A percentile compares a stretch with the other conserved stretches of the same genome.
phyloP scores from a whole-genome alignment of 805 yeast genomes.

The Nakazawaea laoshanensis region DNA sequence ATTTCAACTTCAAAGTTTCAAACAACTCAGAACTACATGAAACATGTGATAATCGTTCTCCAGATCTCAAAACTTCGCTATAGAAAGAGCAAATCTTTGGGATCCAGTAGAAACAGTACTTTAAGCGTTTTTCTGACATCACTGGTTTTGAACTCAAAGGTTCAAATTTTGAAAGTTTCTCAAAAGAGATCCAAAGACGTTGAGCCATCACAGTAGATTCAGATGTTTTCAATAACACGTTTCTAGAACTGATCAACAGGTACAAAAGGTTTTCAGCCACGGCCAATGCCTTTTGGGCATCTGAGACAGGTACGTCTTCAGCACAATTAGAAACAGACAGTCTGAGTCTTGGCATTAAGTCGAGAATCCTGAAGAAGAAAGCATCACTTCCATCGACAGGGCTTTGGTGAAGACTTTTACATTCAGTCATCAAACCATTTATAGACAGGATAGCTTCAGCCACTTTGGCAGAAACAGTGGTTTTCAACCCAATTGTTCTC shows the following conservation, averaged over 20 bases:
- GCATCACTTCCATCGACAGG: conserved; percentile 34
- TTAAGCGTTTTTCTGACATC: neutral
- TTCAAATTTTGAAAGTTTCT: no score
- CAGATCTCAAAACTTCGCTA: conserved; percentile 11
- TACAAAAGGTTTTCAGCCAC: conserved; percentile 64
- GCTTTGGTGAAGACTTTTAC: conserved; percentile 34
- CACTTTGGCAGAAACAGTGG: conserved; percentile 58
- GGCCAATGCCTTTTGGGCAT: conserved; percentile 70
- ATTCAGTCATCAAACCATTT: conserved; percentile 49
- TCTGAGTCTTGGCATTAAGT: conserved; percentile 72
- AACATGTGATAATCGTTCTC: conserved; percentile 8
- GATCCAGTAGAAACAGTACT: conserved; percentile 19
- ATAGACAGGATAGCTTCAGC: conserved; percentile 53
- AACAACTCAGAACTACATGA: conserved; percentile 13
- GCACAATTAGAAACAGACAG: conserved; percentile 50
- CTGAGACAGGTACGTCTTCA: conserved; percentile 69
- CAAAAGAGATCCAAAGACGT: no score
- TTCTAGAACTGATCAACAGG: conserved; percentile 44
- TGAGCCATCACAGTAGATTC: no score
- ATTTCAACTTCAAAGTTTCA: conserved; percentile 13
- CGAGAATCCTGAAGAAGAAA: conserved; percentile 63
- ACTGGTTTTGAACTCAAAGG: no score
- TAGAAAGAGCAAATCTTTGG: conserved; percentile 31
- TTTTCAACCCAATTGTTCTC: conserved; percentile 66
- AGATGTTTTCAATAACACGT: no score